Conservation (phyloP, 2,329 filamentous ascomycete species). For the Pseudocercospora pini-densiflorae region DNA sequence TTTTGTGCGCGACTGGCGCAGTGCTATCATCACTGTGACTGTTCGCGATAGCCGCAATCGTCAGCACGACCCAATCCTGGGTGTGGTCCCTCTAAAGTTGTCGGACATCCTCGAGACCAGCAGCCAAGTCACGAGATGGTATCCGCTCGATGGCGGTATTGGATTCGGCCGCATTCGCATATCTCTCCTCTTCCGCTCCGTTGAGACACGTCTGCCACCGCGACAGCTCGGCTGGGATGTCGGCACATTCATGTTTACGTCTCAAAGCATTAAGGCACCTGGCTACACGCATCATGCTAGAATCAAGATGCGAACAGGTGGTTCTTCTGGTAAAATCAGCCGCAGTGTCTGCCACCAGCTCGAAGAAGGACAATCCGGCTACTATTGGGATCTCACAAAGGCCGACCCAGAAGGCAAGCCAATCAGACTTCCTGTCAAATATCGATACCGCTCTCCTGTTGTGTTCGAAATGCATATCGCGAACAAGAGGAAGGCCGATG, state of each 20-base stretch:
- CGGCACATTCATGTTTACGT: conserved; percentile 87
- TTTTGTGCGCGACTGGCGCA: conserved; percentile 93
- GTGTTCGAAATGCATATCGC: conserved; percentile 82
- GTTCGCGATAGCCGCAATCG: conserved; percentile 88
- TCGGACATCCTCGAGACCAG: conserved; percentile 86
- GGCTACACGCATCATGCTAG: conserved; percentile 68
- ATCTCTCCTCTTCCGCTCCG: conserved; percentile 85
- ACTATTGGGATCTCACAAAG: conserved; percentile 60
- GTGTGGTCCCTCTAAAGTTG: conserved; percentile 85
- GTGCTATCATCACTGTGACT: conserved; percentile 80
- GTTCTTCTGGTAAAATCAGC: conserved; percentile 73
- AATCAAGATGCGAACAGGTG: conserved; percentile 80
- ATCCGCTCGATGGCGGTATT: conserved; percentile 93
- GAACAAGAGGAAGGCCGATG: conserved; percentile 71
- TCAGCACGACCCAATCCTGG: conserved; percentile 92
- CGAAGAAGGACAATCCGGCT: conserved; percentile 57
- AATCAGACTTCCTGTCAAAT: conserved; percentile 83
- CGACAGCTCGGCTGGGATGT: conserved; percentile 91
- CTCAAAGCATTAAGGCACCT: conserved; percentile 68
- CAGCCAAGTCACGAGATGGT: conserved; percentile 89
- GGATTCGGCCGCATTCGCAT: conserved; percentile 87
- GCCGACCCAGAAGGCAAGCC: conserved; percentile 48
- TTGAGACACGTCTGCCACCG: conserved; percentile 84
- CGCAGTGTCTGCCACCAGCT: conserved; percentile 65
- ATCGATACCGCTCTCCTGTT: conserved; percentile 86